These are phyloP conservation scores for Fusarium anthophilum DNA, from an alignment of 2,329 filamentous ascomycete species.

Conservation along the genomic window DNA sequence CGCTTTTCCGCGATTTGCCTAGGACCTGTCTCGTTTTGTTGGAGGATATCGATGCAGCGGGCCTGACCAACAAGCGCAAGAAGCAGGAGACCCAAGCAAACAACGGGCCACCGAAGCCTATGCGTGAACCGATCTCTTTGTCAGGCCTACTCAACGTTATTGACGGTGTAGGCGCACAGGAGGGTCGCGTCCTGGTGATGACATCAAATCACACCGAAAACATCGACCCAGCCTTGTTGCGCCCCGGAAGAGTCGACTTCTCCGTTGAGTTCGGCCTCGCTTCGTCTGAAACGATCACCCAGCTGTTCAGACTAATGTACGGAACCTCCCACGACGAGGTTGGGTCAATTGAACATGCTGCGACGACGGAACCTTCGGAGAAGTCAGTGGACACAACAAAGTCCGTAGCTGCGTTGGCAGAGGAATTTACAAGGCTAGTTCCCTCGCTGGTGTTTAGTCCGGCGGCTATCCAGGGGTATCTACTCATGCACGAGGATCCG, in stretches of 20 bases:
- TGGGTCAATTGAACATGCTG: neutral
- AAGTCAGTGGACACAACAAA: neutral
- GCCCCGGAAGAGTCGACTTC: slow-evolving; percentile 17
- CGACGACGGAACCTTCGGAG: neutral
- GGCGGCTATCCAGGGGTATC: slow-evolving; percentile 30
- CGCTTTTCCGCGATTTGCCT: slow-evolving; percentile 8
- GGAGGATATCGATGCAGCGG: slow-evolving; percentile 28
- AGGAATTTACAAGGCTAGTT: slow-evolving; percentile 12
- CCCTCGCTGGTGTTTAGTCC: slow-evolving; percentile 25
- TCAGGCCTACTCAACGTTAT: slow-evolving; percentile 74
- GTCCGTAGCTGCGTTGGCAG: neutral
- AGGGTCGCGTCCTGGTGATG: slow-evolving; percentile 76
- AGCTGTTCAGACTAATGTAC: slow-evolving; percentile 24
- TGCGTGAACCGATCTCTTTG: slow-evolving; percentile 47
- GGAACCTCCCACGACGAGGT: neutral
- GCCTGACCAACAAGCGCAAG: slow-evolving; percentile 5
- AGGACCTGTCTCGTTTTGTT: slow-evolving; percentile 20
- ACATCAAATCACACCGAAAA: slow-evolving; percentile 65
- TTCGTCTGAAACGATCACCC: neutral
- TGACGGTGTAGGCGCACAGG: slow-evolving; percentile 72
- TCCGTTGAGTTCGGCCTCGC: slow-evolving; percentile 18
- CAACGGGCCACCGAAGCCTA: neutral
- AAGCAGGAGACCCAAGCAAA: neutral
- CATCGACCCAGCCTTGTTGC: slow-evolving; percentile 17
- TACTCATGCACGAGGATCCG: slow-evolving; percentile 22